Evolutionary conservation across 345 rosid genomes (phyloP), one percentile per base, ranked within the genome.

Genomic region (Populus ilicifolia): DNA sequence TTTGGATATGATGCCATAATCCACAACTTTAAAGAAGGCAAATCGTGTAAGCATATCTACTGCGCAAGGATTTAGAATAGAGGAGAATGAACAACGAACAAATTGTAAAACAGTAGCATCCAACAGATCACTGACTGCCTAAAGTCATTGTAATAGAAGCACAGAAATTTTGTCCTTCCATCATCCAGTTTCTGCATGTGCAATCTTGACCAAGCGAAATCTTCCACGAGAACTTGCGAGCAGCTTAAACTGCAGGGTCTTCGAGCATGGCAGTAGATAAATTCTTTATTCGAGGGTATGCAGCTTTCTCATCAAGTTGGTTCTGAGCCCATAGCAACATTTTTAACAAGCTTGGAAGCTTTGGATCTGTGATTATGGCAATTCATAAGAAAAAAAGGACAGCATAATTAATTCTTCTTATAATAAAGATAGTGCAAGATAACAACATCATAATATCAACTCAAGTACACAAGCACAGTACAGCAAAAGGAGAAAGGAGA

Each of bases 321-420:
- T 83, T 89, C 84, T 96, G 97, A 63, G 94, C 92, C 97, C 97
- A 96, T 65, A 90, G 20, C 88, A 96, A 77, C 99, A 94, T 94
- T 89, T 91, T 96, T 79, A 96, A 86, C 88, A 94, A 86, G 78
- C 90, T 90, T 71, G 97, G 95, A 73, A 96, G 97, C 86, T 96
- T 96, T 8, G 99, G 99, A 76, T 96, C 99, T 96, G 81, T 20
- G 44, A 52, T 46, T 4, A 61, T 61, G 48, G 13, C 74, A 80
- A 62, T 71, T 17, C 44, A 29, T 5, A 20, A 64, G 8, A 5
- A 33, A 33, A 33, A 67, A 38, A 16, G 6, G 41, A 61, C 33
- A 6, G 2, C 30, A 1, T 3, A 8, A 30, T 5, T 54, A 29
- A 64, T 1, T 18, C 16, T 9, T 59, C 36, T 5, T 1, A 3